These are phyloP conservation scores for Rhizopus delemar DNA, from an alignment of 371 early-diverging fungal genomes.

Conservation along the genomic window DNA sequence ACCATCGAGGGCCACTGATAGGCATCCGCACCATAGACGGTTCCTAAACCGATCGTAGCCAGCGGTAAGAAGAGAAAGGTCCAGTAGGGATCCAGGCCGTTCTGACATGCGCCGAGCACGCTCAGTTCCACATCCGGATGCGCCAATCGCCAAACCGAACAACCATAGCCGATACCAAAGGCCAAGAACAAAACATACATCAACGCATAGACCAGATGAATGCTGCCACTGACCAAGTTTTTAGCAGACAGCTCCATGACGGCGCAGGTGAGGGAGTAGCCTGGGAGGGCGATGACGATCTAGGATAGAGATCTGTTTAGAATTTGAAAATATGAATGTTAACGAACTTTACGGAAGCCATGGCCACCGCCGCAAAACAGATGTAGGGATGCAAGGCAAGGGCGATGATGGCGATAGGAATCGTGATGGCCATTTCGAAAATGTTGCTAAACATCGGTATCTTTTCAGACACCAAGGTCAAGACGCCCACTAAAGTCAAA, in stretches of 20 bases:
- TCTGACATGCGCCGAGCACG: constrained; percentile 26
- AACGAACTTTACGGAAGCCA: constrained; percentile 45
- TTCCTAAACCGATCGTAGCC: constrained; percentile 25
- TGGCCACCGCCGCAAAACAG: constrained; percentile 60
- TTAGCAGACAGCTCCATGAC: constrained; percentile 81
- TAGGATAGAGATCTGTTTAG: constrained; percentile 1
- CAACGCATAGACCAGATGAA: constrained; percentile 72
- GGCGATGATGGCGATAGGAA: constrained; percentile 62
- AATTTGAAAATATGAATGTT: background rate
- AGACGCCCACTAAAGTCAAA: constrained; percentile 44
- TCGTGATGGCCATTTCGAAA: constrained; percentile 64
- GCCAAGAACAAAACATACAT: constrained; percentile 73
- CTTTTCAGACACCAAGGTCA: constrained; percentile 64
- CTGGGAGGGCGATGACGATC: constrained; percentile 69
- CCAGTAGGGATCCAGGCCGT: constrained; percentile 34
- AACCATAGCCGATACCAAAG: constrained; percentile 76
- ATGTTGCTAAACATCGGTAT: constrained; percentile 65
- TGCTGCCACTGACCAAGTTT: constrained; percentile 79
- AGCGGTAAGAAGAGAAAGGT: constrained; percentile 35
- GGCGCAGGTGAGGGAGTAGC: constrained; percentile 68
- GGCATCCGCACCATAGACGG: constrained; percentile 34
- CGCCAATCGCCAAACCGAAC: constrained; percentile 34
- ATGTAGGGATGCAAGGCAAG: constrained; percentile 49
- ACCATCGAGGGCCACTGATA: constrained; percentile 31
- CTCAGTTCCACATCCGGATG: constrained; percentile 16